These are phyloP conservation scores for Ottelia alismoides DNA, from an alignment of 106 monocot species.

Conservation along the genomic window DNA sequence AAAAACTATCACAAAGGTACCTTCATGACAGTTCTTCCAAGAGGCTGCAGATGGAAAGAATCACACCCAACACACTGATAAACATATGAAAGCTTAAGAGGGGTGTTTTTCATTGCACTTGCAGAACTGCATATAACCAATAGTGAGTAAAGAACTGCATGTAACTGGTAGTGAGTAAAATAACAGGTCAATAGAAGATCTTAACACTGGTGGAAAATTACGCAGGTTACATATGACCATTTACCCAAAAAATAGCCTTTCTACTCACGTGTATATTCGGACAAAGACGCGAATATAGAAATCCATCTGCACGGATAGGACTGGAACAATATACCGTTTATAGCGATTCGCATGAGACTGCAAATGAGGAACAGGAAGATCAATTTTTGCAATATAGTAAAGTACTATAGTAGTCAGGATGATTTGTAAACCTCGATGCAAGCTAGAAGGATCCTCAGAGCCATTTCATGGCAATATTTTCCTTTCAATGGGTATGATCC, in stretches of 20 bases:
- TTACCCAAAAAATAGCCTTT: background rate
- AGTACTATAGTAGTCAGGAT: background rate
- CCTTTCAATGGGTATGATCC: conserved; percentile 89
- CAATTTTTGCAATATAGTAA: background rate
- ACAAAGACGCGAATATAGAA: conserved; percentile 98
- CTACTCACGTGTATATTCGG: conserved; percentile 67
- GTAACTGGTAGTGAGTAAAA: no score
- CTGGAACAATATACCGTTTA: conserved; percentile 87
- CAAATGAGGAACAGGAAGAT: conserved; percentile 4
- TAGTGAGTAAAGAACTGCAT: no score
- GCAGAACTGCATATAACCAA: conserved; percentile 43
- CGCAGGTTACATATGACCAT: background rate
- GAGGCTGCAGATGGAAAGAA: conserved; percentile 84
- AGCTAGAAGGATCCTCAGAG: conserved; percentile 90
- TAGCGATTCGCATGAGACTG: conserved; percentile 98
- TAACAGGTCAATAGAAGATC: background rate
- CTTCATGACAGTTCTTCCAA: conserved; percentile 76
- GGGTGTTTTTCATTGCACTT: conserved; percentile 78
- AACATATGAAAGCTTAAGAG: conserved; percentile 78
- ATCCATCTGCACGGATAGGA: conserved; percentile 95
- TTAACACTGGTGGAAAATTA: background rate
- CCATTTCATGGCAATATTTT: conserved; percentile 96
- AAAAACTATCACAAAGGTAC: conserved; percentile 34
- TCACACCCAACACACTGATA: conserved; percentile 94
- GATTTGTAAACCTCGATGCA: conserved; percentile 65